phyloP scores from a whole-genome alignment of 495 filamentous ascomycete genomes.

The Xylaria bambusicola region DNA sequence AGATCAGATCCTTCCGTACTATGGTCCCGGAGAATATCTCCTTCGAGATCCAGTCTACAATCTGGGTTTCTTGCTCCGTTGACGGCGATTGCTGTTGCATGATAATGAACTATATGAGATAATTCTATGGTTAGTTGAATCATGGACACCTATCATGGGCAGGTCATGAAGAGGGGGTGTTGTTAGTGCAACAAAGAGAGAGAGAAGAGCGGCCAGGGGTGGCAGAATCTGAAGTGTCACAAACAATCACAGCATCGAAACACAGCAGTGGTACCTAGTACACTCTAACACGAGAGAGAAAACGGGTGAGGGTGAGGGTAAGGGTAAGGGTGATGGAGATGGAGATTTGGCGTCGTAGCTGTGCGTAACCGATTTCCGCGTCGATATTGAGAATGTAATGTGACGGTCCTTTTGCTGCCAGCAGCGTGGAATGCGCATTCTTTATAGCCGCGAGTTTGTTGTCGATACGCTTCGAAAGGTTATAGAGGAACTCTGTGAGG shows the following conservation, averaged over 20 bases:
- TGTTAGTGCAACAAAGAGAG: too few species aligned
- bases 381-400: conserved; percentile 26
- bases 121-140: neutral
- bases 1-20: conserved; percentile 15
- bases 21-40: conserved; percentile 10
- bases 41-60: conserved; percentile 14
- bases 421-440: conserved; percentile 30
- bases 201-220: too few species aligned
- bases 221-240: too few species aligned
- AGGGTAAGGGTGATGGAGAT: too few species aligned
- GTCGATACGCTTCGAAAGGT: conserved; percentile 18
- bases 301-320: too few species aligned
- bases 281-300: too few species aligned
- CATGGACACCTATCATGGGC: too few species aligned
- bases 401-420: conserved; percentile 26
- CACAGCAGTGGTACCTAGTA: too few species aligned
- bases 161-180: too few species aligned
- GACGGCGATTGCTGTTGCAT: conserved; percentile 1
- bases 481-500: conserved; percentile 12
- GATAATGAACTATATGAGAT: neutral
- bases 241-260: too few species aligned
- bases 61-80: conserved; percentile 3
- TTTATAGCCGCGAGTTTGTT: conserved; percentile 30
- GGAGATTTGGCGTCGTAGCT: conserved; percentile 8
- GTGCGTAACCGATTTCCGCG: conserved; percentile 28